Evolutionary conservation across 176 grass and related monocot species (phyloP).

Genomic region (Avena insularis): DNA sequence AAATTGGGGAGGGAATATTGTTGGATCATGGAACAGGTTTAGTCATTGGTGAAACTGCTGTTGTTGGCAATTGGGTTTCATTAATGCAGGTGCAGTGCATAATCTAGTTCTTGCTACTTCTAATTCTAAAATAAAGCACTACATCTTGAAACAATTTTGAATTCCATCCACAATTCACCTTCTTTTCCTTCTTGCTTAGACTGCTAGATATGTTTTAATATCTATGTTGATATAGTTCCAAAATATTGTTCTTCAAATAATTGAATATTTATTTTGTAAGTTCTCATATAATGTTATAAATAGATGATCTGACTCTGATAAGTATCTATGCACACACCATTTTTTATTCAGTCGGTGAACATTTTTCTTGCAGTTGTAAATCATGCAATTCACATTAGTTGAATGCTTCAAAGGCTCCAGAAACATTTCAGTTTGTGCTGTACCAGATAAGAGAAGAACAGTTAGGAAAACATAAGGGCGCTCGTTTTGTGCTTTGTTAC

Average conservation of each 20-base stretch:
- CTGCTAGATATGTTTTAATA: not conserved
- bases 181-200: not conserved
- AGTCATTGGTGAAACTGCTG: slow-evolving; percentile 98
- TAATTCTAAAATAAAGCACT: not conserved
- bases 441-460: not conserved
- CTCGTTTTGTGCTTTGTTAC: not conserved
- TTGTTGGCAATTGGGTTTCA: slow-evolving; percentile 98
- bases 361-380: not conserved
- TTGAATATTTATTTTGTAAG: not conserved
- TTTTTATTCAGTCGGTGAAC: not conserved
- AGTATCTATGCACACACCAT: not conserved
- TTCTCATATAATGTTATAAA: not conserved
- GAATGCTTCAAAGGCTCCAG: not conserved
- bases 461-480: not conserved
- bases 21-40: slow-evolving; percentile 98
- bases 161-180: not conserved
- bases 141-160: not conserved
- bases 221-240: not conserved
- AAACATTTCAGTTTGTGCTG: not conserved
- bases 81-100: slow-evolving; percentile 80
- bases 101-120: not conserved
- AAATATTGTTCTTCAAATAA: not conserved
- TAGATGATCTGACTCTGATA: not conserved
- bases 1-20: slow-evolving; percentile 92
- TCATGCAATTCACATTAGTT: not conserved